Base-by-base conservation (phyloP, 2,329 filamentous ascomycete genomes). In the Cladobotryum protrusum region DNA sequence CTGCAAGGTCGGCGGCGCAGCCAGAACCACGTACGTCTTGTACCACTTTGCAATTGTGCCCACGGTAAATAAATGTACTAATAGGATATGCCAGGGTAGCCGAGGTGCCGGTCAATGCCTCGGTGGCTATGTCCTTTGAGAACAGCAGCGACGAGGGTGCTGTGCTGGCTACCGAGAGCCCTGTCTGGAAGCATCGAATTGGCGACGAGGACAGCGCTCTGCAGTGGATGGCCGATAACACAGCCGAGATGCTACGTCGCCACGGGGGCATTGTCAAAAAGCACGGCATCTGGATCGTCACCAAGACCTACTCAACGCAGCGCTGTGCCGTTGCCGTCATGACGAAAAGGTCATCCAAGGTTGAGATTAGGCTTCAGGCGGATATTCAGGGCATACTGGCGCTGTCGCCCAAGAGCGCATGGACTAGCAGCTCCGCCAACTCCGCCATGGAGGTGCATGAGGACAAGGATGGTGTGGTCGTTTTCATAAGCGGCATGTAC, bases 401-500 rank as follows among this genome's bases (percentile, higher is more conserved):
- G 15, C 33, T 45, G 18, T 34, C 43, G 18, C 43, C 20, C 6
- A 45, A 45, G 15, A 45, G 14, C 29, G 14, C 24, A 34, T 45
- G 43, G 43, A 34, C 24, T 5, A 45, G 34, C 18, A 18, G 43
- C 13, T 5, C 43, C 5, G 43, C 20, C 33, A 45, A 7, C 24
- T 34, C 15, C 19, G 33, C 20, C 18, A 45, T 34, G 43, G 48
- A 47, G 37, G 17, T 50, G 8, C 48, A 50, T 12, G 43, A 50
- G 18, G 48, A 47, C 19, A 43, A 50, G n/a, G 17, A 43, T 17
- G 48, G 44, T n/a, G 43, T 50, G 6, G 48, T 50, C n/a, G 39
- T 40, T 3, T 50, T 50, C 24, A 47, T 50, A 14, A 50, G 48
- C 17, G 43, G 48, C 4, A 43, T 50, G 5, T 50, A 47, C 43